These are phyloP conservation scores for Recurvomyces mirabilis DNA, from an alignment of 495 filamentous ascomycete species.

Conservation along the genomic window DNA sequence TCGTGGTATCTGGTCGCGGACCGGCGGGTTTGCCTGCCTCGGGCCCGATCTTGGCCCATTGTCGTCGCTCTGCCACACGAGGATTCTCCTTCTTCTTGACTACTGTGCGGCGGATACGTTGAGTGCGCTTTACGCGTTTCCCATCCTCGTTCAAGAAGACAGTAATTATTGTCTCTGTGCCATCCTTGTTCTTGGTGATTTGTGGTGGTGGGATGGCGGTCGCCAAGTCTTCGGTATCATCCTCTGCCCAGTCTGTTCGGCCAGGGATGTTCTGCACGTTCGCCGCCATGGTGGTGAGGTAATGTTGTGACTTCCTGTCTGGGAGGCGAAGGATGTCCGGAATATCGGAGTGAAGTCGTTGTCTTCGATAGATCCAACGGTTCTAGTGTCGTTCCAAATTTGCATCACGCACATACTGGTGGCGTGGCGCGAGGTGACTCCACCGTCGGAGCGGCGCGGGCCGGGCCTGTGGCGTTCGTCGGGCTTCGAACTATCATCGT, in stretches of 20 bases:
- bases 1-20: conserved; percentile 73
- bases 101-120: conserved; percentile 79
- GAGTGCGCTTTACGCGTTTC: conserved; percentile 92
- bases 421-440: too few relatives aligned
- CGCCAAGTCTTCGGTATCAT: conserved; percentile 79
- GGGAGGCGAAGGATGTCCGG: too few relatives aligned
- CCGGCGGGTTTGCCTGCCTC: conserved; percentile 62
- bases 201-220: conserved; percentile 71
- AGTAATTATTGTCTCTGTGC: conserved; percentile 86
- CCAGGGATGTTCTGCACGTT: conserved; percentile 30
- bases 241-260: conserved; percentile 89
- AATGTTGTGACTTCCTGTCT: conserved; percentile 1
- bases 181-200: conserved; percentile 90
- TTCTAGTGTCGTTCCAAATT: too few relatives aligned
- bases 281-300: conserved; percentile 14
- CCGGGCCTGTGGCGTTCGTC: too few relatives aligned
- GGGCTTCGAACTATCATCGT: too few relatives aligned
- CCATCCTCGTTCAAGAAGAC: conserved; percentile 85
- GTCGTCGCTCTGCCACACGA: conserved; percentile 82
- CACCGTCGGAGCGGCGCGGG: too few relatives aligned
- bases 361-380: too few relatives aligned
- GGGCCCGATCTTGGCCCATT: conserved; percentile 84
- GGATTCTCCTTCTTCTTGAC: conserved; percentile 90
- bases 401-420: too few relatives aligned
- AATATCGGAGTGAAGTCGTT: too few relatives aligned